Evolutionary conservation across 495 filamentous ascomycete species (phyloP).

Genomic region (Aeminium ludgeri): DNA sequence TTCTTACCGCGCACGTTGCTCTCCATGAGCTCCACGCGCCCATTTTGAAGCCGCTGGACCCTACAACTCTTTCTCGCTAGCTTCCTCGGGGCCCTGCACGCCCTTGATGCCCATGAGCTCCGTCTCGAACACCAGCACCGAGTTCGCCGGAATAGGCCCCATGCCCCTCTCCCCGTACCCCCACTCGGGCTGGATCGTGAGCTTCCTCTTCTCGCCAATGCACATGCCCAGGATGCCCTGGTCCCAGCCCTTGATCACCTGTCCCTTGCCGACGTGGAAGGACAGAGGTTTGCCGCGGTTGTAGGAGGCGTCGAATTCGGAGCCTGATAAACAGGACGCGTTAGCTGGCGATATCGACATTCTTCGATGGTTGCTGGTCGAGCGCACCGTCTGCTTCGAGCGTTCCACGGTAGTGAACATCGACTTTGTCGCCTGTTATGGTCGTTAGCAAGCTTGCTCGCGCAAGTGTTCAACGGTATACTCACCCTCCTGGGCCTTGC

Average conservation of each 20-base stretch:
- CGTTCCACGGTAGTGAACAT: conserved; percentile 31
- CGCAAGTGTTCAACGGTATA: not conserved
- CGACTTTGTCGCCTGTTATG: conserved; percentile 24
- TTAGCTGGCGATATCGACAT: too few relatives aligned
- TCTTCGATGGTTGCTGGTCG: not conserved
- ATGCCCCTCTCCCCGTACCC: conserved; percentile 24
- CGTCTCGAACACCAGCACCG: conserved; percentile 27
- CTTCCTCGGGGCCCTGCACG: conserved; percentile 18
- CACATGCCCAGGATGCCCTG: conserved; percentile 29
- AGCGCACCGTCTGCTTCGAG: conserved; percentile 24
- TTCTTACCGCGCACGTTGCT: too few relatives aligned
- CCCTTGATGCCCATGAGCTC: conserved; percentile 26
- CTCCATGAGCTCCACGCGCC: too few relatives aligned
- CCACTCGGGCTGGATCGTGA: conserved; percentile 29
- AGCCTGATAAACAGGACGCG: not conserved
- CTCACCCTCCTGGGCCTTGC: conserved; percentile 22
- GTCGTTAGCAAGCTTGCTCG: not conserved
- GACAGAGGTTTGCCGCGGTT: conserved; percentile 27
- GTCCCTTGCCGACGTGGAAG: conserved; percentile 28
- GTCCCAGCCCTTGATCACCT: conserved; percentile 33
- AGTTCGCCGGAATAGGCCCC: conserved; percentile 27
- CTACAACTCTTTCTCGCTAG: conserved; percentile 13
- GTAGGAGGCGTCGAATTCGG: conserved; percentile 30
- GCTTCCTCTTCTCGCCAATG: conserved; percentile 27
- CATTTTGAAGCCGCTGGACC: not conserved